These are phyloP conservation scores for Penicillium antarcticum DNA, from an alignment of 495 filamentous ascomycete species.

Conservation along the genomic window DNA sequence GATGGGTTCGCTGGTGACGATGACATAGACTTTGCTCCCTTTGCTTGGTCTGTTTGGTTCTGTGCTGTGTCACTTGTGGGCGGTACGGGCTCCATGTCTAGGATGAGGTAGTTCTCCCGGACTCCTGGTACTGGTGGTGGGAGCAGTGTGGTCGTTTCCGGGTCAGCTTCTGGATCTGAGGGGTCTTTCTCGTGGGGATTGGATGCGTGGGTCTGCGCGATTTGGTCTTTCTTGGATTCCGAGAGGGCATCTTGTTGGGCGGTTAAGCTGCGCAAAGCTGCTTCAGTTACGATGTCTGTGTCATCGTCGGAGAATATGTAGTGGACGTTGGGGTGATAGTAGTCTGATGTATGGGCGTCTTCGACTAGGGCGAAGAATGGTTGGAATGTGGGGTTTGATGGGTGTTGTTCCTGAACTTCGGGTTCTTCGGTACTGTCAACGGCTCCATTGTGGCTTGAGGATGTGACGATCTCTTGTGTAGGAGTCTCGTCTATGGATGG, in stretches of 20 bases:
- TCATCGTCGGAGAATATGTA: constrained; percentile 87
- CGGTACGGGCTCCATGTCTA: constrained; percentile 37
- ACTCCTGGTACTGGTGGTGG: constrained; percentile 40
- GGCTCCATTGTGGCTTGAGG: constrained; percentile 8
- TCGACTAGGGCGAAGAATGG: constrained; percentile 56
- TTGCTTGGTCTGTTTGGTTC: constrained; percentile 2
- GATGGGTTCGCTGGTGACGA: constrained; percentile 15
- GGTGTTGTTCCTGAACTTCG: constrained; percentile 6
- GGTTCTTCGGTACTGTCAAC: constrained; percentile 5
- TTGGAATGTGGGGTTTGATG: constrained; percentile 29
- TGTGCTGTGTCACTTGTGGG: background rate
- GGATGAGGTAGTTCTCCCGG: constrained; percentile 39
- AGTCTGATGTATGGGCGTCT: constrained; percentile 40
- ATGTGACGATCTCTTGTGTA: background rate
- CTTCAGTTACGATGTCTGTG: constrained; percentile 58
- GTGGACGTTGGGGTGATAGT: constrained; percentile 78
- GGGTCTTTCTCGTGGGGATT: constrained; percentile 11
- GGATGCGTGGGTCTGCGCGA: background rate
- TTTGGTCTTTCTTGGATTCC: constrained; percentile 14
- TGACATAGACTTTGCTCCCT: constrained; percentile 14
- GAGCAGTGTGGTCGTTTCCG: constrained; percentile 27
- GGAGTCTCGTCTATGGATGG: constrained; percentile 13
- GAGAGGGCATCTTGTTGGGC: constrained; percentile 24
- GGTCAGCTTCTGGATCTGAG: constrained; percentile 8
- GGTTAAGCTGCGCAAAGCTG: constrained; percentile 42